Base-by-base conservation (phyloP, 805 yeast species). In the Myxozyma vanderwaltii region DNA sequence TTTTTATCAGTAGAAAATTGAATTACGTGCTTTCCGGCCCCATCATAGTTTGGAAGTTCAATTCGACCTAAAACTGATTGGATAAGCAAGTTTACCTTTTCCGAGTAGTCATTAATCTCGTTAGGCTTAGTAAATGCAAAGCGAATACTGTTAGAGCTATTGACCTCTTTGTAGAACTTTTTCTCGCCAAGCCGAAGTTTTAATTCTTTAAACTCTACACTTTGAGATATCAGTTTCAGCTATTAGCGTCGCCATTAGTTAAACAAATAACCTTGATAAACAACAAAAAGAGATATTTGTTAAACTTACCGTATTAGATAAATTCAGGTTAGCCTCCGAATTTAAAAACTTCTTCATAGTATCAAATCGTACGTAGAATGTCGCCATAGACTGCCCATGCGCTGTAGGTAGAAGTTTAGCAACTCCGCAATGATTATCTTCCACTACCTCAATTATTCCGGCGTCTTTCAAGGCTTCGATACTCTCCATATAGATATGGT, bases 351-450 rank as follows among this genome's bases (percentile, higher is more conserved):
- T 17, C 73, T 75, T 76, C 70, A 80, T 76, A 0, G 84, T 79
- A 1, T 75, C 76, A 57, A 79, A 78, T 2, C 69, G 56, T 3
- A 83, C 69, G 65, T 81, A 82, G 60, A 80, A 80, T 53, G 74
- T 76, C 1, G 80, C 75, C 84, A 83, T 77, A 0, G 84, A 73
- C 31, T 69, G 66, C 0, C 86, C 85, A 68, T 68, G 80, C 8
- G 33, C 26, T 0, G 72, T 64, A 0, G 84, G 76, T 27, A 79
- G 71, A 4, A 55, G 41, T 26, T 69, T 72, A 1, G 41, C 19
- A 5, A n/a, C 19, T n/a, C 21, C 19, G 6, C 21, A 55, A 15
- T 15, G 31, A n/a, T 27, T 24, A 0, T 55, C 58, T 4, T 58
- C 59, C 2, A 56, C 41, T 2, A 59, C 17, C 5, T 64, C 61